These are phyloP conservation scores for Pichia thaimueangensis DNA, from an alignment of 805 yeast genomes.

Conservation along the genomic window DNA sequence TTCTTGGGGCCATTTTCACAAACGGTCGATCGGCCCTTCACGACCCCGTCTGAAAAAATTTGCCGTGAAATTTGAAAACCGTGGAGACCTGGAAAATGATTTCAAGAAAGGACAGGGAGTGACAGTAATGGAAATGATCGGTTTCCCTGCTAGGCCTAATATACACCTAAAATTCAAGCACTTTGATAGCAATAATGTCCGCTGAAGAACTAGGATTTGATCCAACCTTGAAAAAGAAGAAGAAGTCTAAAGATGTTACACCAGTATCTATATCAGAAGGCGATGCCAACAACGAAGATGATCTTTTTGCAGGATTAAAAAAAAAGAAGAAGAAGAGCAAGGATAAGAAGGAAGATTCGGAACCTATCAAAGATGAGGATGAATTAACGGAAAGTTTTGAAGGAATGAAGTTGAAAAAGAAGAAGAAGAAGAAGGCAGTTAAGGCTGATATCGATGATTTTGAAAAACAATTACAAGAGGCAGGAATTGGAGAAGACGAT, in stretches of 20 bases:
- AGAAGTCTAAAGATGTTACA: slow-evolving; percentile 35
- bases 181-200: slow-evolving; percentile 14
- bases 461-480: slow-evolving; percentile 82
- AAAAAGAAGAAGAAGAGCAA: slow-evolving; percentile 59
- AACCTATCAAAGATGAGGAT: slow-evolving; percentile 33
- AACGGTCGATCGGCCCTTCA: too few relatives aligned
- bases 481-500: slow-evolving; percentile 63
- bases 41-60: too few relatives aligned
- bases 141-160: too few relatives aligned
- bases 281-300: slow-evolving; percentile 36
- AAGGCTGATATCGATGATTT: slow-evolving; percentile 65
- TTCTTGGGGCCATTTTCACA: too few relatives aligned
- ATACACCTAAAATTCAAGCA: too few relatives aligned
- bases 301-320: slow-evolving; percentile 72
- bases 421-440: slow-evolving; percentile 77
- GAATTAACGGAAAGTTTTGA: slow-evolving; percentile 55
- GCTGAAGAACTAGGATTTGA: slow-evolving; percentile 58
- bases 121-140: too few relatives aligned
- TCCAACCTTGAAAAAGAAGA: slow-evolving; percentile 73
- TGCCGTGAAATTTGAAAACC: too few relatives aligned
- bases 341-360: slow-evolving; percentile 10
- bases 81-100: too few relatives aligned
- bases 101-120: too few relatives aligned
- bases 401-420: slow-evolving; percentile 62
- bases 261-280: slow-evolving; percentile 34